Percentiles rank a stretch among this genome's conserved stretches.
phyloP scores from a whole-genome alignment of 2,329 filamentous ascomycete genomes.

The Ophiostoma perfectum region DNA sequence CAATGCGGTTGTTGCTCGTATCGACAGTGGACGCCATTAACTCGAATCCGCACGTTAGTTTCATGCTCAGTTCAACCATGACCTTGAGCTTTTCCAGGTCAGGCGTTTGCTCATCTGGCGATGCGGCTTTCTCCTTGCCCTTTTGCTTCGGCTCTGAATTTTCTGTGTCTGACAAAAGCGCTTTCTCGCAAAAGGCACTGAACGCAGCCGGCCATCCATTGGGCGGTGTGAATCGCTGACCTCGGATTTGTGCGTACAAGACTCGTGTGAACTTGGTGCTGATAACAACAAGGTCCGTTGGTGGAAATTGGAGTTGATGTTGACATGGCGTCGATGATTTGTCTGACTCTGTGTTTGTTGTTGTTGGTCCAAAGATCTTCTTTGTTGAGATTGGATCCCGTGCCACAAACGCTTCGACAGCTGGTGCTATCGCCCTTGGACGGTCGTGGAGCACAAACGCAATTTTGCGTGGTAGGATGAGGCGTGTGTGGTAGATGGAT shows the following conservation, averaged over 20 bases:
- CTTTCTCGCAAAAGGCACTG: conserved; percentile 27
- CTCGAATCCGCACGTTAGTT: conserved; percentile 83
- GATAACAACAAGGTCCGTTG: conserved; percentile 70
- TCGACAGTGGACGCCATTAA: conserved; percentile 68
- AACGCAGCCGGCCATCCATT: conserved; percentile 44
- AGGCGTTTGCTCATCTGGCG: conserved; percentile 22
- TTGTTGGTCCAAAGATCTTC: conserved; percentile 45
- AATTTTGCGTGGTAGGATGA: conserved; percentile 73
- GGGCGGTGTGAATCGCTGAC: conserved; percentile 71
- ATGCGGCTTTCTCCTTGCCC: conserved; percentile 12
- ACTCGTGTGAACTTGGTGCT: conserved; percentile 82
- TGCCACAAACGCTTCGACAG: conserved; percentile 87
- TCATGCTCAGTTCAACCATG: conserved; percentile 73
- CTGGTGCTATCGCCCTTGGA: conserved; percentile 72
- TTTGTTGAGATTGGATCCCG: conserved; percentile 74
- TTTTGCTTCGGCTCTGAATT: conserved; percentile 12
- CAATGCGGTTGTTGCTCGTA: conserved; percentile 60
- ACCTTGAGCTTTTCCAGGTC: conserved; percentile 30
- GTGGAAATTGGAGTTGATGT: conserved; percentile 56
- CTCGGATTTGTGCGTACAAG: conserved; percentile 83
- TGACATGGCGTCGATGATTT: background rate
- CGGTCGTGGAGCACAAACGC: conserved; percentile 72
- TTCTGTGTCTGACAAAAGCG: background rate
- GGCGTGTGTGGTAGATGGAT: conserved; percentile 68
- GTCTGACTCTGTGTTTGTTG: background rate